Conservation (phyloP, 306 rosid genomes). For the cucumber (Cucumis sativus) region DNA sequence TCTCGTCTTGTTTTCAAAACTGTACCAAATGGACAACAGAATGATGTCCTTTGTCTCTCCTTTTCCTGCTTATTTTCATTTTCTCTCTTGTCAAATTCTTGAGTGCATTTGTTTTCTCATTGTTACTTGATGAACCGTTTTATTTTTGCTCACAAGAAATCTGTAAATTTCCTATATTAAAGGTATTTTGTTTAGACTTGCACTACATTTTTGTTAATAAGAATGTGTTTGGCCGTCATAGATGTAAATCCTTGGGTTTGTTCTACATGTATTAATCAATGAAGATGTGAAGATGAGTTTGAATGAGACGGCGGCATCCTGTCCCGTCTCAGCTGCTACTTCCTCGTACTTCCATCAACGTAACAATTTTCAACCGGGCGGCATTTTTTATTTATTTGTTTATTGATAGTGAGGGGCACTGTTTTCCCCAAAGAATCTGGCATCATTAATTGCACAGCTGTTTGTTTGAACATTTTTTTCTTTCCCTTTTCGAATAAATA, state of each 20-base stretch:
- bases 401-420: background rate
- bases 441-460: background rate
- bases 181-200: background rate
- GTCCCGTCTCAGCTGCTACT: background rate
- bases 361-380: background rate
- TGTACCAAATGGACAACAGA: constrained; percentile 2
- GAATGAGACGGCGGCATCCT: background rate
- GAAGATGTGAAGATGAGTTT: background rate
- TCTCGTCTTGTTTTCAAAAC: background rate
- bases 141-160: constrained; percentile 17
- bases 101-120: constrained; percentile 22
- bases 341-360: background rate
- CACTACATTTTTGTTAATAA: background rate
- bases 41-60: constrained; percentile 3
- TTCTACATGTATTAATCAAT: background rate
- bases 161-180: constrained; percentile 18
- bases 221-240: background rate
- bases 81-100: background rate
- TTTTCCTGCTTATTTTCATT: background rate
- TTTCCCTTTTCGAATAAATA: background rate
- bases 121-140: constrained; percentile 7
- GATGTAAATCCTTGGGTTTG: background rate
- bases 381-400: background rate
- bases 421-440: background rate
- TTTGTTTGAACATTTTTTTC: background rate